phyloP scores from a whole-genome alignment of 1,284 basidiomycete genomes.

The Leccinum subrobustum region DNA sequence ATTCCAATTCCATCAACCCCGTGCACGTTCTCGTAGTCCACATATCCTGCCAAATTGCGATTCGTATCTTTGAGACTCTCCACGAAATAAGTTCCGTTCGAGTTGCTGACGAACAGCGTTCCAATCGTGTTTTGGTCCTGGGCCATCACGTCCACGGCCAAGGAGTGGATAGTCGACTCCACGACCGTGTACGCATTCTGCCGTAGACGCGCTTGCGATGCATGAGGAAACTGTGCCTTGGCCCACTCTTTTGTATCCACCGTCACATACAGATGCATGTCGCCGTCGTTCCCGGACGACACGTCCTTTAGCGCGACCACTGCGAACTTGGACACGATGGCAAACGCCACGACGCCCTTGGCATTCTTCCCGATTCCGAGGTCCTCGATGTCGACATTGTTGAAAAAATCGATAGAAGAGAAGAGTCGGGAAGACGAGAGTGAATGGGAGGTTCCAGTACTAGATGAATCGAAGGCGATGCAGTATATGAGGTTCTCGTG shows the following conservation, averaged over 20 bases:
- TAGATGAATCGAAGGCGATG: constrained; percentile 73
- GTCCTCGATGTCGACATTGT: constrained; percentile 64
- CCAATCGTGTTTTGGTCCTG: constrained; percentile 76
- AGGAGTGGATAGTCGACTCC: constrained; percentile 88
- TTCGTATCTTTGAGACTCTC: constrained; percentile 90
- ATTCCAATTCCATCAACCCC: constrained; percentile 94
- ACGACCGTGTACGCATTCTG: constrained; percentile 97
- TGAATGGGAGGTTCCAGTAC: constrained; percentile 48
- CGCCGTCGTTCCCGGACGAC: constrained; percentile 47
- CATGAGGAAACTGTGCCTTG: constrained; percentile 83
- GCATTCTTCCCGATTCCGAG: constrained; percentile 83
- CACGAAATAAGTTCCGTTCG: constrained; percentile 94
- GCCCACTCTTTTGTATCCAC: constrained; percentile 83
- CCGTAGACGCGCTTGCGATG: constrained; percentile 70
- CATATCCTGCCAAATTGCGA: constrained; percentile 82
- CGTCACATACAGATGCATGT: constrained; percentile 85
- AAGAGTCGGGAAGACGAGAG: constrained; percentile 73
- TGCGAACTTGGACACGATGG: constrained; percentile 88
- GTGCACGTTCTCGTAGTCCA: constrained; percentile 91
- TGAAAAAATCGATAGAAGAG: constrained; percentile 83
- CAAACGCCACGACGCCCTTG: constrained; percentile 83
- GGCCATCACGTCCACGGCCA: constrained; percentile 90
- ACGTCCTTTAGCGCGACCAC: constrained; percentile 82
- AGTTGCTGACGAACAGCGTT: constrained; percentile 92
- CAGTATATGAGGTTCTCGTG: constrained; percentile 80